Conservation (phyloP, 345 rosid genomes). For the Hibiscus trionum region DNA sequence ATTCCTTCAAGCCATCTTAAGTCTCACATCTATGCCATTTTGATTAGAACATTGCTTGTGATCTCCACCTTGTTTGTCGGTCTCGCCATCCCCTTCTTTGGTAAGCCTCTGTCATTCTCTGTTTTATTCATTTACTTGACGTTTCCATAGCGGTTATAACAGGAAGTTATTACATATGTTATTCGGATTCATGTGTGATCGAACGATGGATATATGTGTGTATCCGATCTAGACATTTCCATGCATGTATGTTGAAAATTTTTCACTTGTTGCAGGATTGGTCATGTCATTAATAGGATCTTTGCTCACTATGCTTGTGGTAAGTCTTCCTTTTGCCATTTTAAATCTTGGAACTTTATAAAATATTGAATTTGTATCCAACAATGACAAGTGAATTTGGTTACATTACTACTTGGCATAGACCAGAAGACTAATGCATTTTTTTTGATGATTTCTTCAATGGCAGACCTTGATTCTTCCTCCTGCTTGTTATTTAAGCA, state of each 20-base stretch:
- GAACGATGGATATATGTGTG: too few species aligned
- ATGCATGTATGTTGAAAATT: background rate
- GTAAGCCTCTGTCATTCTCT: slow-evolving; percentile 24
- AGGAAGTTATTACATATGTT: background rate
- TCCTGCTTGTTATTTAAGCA: slow-evolving; percentile 81
- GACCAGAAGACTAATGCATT: background rate
- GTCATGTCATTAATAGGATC: slow-evolving; percentile 89
- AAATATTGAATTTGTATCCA: background rate
- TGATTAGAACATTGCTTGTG: slow-evolving; percentile 67
- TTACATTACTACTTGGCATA: background rate
- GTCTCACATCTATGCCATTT: slow-evolving; percentile 49
- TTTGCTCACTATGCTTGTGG: slow-evolving; percentile 86
- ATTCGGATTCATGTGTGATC: background rate
- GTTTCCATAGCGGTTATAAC: background rate
- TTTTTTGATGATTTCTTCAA: background rate
- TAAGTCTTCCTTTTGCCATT: slow-evolving; percentile 25
- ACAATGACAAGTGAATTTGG: background rate
- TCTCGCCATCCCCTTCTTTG: slow-evolving; percentile 81
- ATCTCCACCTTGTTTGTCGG: slow-evolving; percentile 75
- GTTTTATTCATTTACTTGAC: background rate
- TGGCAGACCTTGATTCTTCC: slow-evolving; percentile 91
- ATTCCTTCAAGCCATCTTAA: slow-evolving; percentile 52
- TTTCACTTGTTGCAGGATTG: slow-evolving; percentile 41
- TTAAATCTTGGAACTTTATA: background rate
- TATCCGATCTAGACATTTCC: too few species aligned